Conservation (phyloP, 441 rosid genomes). For the Jatropha podagrica region DNA sequence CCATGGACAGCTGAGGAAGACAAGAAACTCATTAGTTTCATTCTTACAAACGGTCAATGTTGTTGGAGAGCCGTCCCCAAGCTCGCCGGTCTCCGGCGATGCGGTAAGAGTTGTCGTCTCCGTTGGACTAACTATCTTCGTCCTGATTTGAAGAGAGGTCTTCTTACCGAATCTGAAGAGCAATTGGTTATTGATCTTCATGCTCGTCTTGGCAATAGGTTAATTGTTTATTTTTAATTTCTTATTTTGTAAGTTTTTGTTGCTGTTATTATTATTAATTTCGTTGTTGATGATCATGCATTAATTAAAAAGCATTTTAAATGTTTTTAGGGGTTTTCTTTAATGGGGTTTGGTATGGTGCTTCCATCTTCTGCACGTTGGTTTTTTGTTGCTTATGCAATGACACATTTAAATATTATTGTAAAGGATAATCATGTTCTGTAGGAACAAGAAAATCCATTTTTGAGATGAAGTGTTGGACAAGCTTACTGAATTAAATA, state of each 20-base stretch:
- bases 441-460: slow-evolving; percentile 2
- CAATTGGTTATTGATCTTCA: slow-evolving; percentile 91
- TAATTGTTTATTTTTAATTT: neutral
- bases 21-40: slow-evolving; percentile 92
- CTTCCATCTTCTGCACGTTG: neutral
- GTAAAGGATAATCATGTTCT: neutral
- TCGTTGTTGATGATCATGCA: neutral
- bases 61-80: slow-evolving; percentile 98
- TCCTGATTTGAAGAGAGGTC: slow-evolving; percentile 96
- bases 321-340: slow-evolving; percentile 3
- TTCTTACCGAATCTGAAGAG: slow-evolving; percentile 82
- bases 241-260: neutral
- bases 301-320: neutral
- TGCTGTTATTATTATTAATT: too few species aligned
- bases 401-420: neutral
- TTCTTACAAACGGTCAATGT: slow-evolving; percentile 94
- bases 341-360: slow-evolving; percentile 22
- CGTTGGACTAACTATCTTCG: slow-evolving; percentile 94
- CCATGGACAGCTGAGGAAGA: slow-evolving; percentile 99
- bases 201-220: slow-evolving; percentile 92
- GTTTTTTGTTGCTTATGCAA: neutral
- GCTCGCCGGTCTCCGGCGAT: slow-evolving; percentile 89
- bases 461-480: slow-evolving; percentile 17
- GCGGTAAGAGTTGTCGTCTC: slow-evolving; percentile 95
- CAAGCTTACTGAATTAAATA: neutral